phyloP scores from a whole-genome alignment of 768 basidiomycete species.

The Collybiopsis luxurians region DNA sequence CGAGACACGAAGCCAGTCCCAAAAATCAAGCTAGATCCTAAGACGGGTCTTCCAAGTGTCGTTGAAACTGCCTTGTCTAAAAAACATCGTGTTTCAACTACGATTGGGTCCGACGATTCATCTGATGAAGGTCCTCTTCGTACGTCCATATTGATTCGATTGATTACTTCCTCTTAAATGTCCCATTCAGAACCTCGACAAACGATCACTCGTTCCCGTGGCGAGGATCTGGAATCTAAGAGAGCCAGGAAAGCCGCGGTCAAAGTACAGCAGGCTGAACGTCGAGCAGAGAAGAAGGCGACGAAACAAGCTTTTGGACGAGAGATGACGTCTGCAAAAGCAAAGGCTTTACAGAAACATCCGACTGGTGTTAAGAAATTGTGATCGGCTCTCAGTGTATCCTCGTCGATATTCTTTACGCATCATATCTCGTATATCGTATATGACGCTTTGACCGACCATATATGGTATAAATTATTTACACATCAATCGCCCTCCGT shows the following conservation, averaged over 20 bases:
- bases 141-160: slow-evolving; percentile 11
- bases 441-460: not conserved
- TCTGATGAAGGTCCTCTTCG: slow-evolving; percentile 23
- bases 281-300: slow-evolving; percentile 66
- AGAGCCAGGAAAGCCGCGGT: slow-evolving; percentile 68
- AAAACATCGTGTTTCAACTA: slow-evolving; percentile 10
- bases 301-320: slow-evolving; percentile 60
- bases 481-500: too few relatives aligned
- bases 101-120: slow-evolving; percentile 27
- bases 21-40: slow-evolving; percentile 70
- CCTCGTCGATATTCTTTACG: not conserved
- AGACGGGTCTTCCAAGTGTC: slow-evolving; percentile 72
- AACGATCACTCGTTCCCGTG: slow-evolving; percentile 67
- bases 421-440: not conserved
- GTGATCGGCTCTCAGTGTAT: slow-evolving; percentile 16
- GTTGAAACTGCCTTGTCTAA: slow-evolving; percentile 20
- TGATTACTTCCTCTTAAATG: not conserved
- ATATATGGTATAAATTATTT: not conserved
- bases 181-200: slow-evolving; percentile 20
- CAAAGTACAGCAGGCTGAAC: slow-evolving; percentile 61
- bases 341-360: slow-evolving; percentile 43
- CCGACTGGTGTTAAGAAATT: slow-evolving; percentile 45
- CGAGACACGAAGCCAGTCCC: slow-evolving; percentile 51
- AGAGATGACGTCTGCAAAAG: slow-evolving; percentile 56
- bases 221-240: slow-evolving; percentile 77